phyloP scores from a whole-genome alignment of 352 stramenopile species.

The Globisporangium heterothallicum region DNA sequence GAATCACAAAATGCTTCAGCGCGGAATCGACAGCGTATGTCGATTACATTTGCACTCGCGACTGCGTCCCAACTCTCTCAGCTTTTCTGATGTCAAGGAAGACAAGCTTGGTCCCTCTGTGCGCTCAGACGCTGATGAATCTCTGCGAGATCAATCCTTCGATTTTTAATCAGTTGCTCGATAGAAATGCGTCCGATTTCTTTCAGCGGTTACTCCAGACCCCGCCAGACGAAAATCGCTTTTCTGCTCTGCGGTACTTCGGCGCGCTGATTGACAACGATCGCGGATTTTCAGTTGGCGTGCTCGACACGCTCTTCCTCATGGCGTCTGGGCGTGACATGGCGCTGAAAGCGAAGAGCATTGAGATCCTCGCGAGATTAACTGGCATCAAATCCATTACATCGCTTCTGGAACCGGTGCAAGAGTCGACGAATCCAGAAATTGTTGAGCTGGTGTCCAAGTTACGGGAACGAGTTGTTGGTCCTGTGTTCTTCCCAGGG shows the following conservation, averaged over 20 bases:
- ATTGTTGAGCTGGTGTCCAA: constrained; percentile 40
- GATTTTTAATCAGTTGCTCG: constrained; percentile 60
- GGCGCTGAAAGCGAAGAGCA: constrained; percentile 38
- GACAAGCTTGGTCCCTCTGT: constrained; percentile 53
- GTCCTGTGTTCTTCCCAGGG: constrained; percentile 50
- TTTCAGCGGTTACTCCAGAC: constrained; percentile 75
- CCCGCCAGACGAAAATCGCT: constrained; percentile 64
- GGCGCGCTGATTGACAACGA: constrained; percentile 49
- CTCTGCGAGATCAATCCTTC: constrained; percentile 64
- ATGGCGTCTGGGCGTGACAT: constrained; percentile 57
- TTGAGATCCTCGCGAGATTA: constrained; percentile 49
- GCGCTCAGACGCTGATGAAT: constrained; percentile 73
- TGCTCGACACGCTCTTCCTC: constrained; percentile 72
- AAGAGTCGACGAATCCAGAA: constrained; percentile 34
- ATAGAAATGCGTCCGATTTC: constrained; percentile 63
- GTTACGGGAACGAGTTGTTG: constrained; percentile 59
- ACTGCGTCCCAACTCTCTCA: constrained; percentile 46
- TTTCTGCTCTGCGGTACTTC: constrained; percentile 73
- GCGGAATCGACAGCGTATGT: constrained; percentile 45
- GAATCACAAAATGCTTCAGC: constrained; percentile 75
- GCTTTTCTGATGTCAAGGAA: constrained; percentile 71
- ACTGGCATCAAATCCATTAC: constrained; percentile 50
- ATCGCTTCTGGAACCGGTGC: constrained; percentile 35
- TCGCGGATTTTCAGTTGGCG: constrained; percentile 38
- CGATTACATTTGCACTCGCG: constrained; percentile 52